Evolutionary conservation across 2,329 filamentous ascomycete genomes (phyloP).

Genomic region (Fusarium sp.): DNA sequence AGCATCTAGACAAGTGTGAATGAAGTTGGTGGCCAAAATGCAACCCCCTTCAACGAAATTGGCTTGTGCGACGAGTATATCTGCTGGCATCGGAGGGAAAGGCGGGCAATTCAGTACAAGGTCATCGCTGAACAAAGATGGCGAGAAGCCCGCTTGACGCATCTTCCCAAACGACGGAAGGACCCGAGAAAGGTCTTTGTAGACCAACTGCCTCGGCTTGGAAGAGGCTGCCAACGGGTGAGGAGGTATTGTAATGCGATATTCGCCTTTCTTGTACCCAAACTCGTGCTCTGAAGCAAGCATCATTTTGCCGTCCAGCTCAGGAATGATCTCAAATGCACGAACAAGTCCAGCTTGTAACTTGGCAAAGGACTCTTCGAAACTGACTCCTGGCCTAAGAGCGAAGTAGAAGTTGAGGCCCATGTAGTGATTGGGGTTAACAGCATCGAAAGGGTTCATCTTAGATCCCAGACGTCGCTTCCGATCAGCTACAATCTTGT

Average conservation of each 20-base stretch:
- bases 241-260: not conserved
- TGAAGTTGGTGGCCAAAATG: not conserved
- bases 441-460: conserved; percentile 3
- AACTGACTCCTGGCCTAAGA: not conserved
- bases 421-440: conserved; percentile 12
- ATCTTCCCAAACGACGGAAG: not conserved
- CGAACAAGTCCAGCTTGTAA: not conserved
- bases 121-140: not conserved
- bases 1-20: not conserved
- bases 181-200: not conserved
- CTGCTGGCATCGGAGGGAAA: not conserved
- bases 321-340: not conserved
- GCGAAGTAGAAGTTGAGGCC: conserved; percentile 12
- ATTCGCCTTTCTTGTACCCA: conserved; percentile 1
- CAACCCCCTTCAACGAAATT: not conserved
- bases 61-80: not conserved
- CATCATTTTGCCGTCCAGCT: conserved; percentile 9
- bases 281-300: conserved; percentile 2
- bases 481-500: not conserved
- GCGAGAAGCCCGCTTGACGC: not conserved
- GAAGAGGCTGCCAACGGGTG: not conserved
- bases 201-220: not conserved
- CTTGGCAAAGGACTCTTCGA: not conserved
- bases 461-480: not conserved
- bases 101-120: not conserved